Conservation (phyloP, 108 stramenopile species). For the Nannochloropsis salina region DNA sequence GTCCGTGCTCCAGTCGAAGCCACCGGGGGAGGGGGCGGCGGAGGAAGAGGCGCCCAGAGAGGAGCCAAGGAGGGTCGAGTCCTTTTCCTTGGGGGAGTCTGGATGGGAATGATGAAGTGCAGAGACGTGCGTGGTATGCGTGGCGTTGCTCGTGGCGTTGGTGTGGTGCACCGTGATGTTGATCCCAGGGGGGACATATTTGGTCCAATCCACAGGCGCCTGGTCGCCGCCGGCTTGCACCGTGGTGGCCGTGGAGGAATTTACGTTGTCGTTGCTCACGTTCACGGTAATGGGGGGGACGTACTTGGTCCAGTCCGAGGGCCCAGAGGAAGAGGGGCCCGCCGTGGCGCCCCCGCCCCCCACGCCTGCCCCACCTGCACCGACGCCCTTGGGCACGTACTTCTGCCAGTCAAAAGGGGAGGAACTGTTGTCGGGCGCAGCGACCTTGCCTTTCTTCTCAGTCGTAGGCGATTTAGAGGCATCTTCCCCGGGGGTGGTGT, state of each 20-base stretch:
- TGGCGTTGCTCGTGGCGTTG: neutral
- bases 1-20: too few species aligned
- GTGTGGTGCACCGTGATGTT: neutral
- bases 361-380: neutral
- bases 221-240: neutral
- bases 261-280: neutral
- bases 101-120: too few species aligned
- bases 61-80: neutral
- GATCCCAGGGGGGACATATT: neutral
- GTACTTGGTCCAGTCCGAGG: neutral
- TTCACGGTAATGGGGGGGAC: neutral
- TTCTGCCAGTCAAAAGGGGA: neutral
- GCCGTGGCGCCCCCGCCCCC: neutral
- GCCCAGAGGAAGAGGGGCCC: neutral
- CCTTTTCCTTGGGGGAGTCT: neutral
- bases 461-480: neutral
- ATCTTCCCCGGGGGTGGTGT: neutral
- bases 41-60: neutral
- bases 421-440: neutral
- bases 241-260: neutral
- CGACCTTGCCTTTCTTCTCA: neutral
- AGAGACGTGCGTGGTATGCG: too few species aligned
- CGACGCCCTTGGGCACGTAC: neutral
- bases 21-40: neutral
- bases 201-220: conserved; percentile 1